Conservation (phyloP, 2,329 filamentous ascomycete species). For the Diaporthe sp. region DNA sequence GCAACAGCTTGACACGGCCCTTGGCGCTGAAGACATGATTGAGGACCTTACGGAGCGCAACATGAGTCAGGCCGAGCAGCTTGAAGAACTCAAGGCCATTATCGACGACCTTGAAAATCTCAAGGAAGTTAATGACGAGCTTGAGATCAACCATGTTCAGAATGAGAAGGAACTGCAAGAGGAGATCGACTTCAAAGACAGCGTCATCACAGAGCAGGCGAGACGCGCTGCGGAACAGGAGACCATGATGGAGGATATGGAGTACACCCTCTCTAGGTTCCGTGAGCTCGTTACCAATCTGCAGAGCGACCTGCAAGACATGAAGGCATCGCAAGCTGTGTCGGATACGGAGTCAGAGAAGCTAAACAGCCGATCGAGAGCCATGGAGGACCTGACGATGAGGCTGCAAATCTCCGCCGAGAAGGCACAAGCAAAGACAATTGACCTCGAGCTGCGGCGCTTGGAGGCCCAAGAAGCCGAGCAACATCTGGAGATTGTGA, state of each 20-base stretch:
- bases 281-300: constrained; percentile 88
- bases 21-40: constrained; percentile 93
- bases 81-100: constrained; percentile 84
- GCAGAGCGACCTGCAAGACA: constrained; percentile 90
- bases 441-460: constrained; percentile 88
- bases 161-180: constrained; percentile 95
- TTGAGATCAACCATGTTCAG: constrained; percentile 93
- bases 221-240: constrained; percentile 83
- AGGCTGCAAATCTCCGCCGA: constrained; percentile 91
- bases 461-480: constrained; percentile 90
- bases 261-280: constrained; percentile 91
- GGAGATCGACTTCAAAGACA: constrained; percentile 90
- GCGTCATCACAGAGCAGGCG: constrained; percentile 84
- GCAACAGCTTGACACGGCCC: constrained; percentile 89
- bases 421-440: constrained; percentile 94
- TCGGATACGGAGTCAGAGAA: constrained; percentile 95
- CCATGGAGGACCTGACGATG: constrained; percentile 97
- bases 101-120: constrained; percentile 91
- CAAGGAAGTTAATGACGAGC: constrained; percentile 93
- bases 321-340: constrained; percentile 91
- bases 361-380: constrained; percentile 86
- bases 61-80: constrained; percentile 83
- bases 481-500: constrained; percentile 90
- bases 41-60: constrained; percentile 92
- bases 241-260: constrained; percentile 84